Conservation (phyloP, 305 asterid species). For the Fraxinus greggii region DNA sequence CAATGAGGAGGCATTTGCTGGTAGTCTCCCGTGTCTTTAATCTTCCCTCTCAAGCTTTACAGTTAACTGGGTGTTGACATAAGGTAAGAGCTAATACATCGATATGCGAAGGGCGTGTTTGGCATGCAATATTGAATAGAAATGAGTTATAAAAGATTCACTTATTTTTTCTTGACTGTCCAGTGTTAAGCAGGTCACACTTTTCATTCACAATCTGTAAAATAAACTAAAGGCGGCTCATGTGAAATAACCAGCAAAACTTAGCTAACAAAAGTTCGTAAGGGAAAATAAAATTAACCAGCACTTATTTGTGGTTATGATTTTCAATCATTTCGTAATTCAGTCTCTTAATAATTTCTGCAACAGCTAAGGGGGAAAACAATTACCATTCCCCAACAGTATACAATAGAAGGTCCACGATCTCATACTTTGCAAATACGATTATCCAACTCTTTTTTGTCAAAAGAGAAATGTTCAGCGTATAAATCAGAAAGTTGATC, state of each 20-base stretch:
- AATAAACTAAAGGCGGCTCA: neutral
- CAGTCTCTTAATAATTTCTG: neutral
- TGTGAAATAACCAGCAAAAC: neutral
- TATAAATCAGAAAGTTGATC: slow-evolving; percentile 1
- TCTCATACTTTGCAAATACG: neutral
- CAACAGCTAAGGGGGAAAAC: neutral
- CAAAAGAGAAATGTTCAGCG: slow-evolving; percentile 2
- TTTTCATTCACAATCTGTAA: neutral
- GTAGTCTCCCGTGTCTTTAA: neutral
- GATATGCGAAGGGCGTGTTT: neutral
- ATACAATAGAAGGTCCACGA: neutral
- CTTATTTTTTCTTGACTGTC: neutral
- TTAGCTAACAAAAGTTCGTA: neutral
- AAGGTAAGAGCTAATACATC: neutral
- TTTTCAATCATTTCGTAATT: neutral
- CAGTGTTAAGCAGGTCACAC: neutral
- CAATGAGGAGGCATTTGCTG: neutral
- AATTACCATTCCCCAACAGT: neutral
- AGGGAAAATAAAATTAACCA: neutral
- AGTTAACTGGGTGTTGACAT: neutral
- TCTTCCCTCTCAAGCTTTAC: neutral
- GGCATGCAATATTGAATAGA: neutral
- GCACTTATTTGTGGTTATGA: neutral
- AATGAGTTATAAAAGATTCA: neutral
- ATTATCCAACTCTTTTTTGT: neutral